These are phyloP conservation scores for Xerocomus brunneocitrinus DNA, from an alignment of 768 basidiomycete genomes.

Conservation along the genomic window DNA sequence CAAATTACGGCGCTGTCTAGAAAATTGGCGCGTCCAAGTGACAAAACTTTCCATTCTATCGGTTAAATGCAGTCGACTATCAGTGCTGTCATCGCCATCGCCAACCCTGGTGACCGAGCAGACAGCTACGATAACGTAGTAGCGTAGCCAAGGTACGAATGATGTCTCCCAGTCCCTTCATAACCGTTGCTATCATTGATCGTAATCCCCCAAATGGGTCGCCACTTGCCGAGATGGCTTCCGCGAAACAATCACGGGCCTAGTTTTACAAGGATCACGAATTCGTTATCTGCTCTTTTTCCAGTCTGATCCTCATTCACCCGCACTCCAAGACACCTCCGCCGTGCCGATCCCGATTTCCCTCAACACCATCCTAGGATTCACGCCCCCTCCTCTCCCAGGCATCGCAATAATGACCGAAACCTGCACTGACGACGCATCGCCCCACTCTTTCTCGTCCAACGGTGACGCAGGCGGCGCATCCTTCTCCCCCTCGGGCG, in stretches of 20 bases:
- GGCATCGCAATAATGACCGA: conserved; percentile 43
- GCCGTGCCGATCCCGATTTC: background rate
- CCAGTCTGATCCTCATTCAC: background rate
- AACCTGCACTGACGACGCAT: conserved; percentile 30
- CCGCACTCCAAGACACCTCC: background rate
- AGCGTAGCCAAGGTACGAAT: background rate
- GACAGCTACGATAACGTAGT: background rate
- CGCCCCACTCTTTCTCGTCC: conserved; percentile 3
- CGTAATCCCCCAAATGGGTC: background rate
- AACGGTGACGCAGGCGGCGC: background rate
- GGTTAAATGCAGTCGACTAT: background rate
- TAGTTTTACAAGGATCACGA: background rate
- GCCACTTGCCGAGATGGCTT: no score
- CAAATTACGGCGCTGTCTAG: background rate
- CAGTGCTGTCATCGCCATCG: background rate
- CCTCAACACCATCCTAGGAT: background rate
- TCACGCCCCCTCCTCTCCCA: background rate
- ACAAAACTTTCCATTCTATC: background rate
- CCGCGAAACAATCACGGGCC: background rate
- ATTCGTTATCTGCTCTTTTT: no score
- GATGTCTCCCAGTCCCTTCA: background rate
- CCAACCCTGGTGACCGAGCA: background rate
- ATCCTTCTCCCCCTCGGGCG: background rate
- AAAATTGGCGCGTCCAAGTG: background rate
- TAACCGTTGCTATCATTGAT: background rate